Percentiles rank a stretch among this genome's conserved stretches.
Conservation (phyloP, 2,329 filamentous ascomycete species). For the Colletotrichum sp. region DNA sequence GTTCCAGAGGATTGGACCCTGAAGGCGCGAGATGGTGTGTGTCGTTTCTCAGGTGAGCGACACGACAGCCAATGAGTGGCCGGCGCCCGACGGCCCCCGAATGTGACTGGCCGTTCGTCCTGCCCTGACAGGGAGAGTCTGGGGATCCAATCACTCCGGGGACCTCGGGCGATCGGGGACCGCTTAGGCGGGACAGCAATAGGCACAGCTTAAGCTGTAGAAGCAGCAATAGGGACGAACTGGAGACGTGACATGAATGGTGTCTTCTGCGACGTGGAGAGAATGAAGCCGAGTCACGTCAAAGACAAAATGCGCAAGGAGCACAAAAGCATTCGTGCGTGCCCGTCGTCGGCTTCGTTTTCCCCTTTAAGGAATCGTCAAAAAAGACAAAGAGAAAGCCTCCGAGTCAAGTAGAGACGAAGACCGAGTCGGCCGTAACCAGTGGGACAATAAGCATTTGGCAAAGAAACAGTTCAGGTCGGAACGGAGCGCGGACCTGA, state of each 20-base stretch:
- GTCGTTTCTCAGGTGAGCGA: not conserved
- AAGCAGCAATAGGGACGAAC: constrained; percentile 4
- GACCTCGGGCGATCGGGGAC: not conserved
- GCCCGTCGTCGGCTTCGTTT: not conserved
- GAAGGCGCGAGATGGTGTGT: not conserved
- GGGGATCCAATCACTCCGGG: not conserved
- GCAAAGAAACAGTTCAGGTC: not conserved
- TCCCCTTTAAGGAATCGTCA: not conserved
- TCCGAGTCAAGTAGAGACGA: constrained; percentile 17
- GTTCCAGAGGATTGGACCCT: not conserved
- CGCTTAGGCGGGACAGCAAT: not conserved
- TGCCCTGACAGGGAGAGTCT: not conserved
- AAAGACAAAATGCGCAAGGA: not conserved
- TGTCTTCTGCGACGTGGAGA: constrained; percentile 7
- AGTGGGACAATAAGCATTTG: not conserved
- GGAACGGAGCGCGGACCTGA: not conserved
- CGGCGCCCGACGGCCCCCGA: not conserved
- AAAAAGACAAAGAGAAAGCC: not conserved
- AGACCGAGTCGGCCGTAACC: not conserved
- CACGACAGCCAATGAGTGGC: not conserved
- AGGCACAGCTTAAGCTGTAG: not conserved
- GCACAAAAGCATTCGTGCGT: not conserved
- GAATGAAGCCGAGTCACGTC: constrained; percentile 2
- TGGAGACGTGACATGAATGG: not conserved
- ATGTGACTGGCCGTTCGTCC: not conserved